These are phyloP conservation scores for Henningerozyma blattae DNA, from an alignment of 805 yeast species.

Conservation along the genomic window DNA sequence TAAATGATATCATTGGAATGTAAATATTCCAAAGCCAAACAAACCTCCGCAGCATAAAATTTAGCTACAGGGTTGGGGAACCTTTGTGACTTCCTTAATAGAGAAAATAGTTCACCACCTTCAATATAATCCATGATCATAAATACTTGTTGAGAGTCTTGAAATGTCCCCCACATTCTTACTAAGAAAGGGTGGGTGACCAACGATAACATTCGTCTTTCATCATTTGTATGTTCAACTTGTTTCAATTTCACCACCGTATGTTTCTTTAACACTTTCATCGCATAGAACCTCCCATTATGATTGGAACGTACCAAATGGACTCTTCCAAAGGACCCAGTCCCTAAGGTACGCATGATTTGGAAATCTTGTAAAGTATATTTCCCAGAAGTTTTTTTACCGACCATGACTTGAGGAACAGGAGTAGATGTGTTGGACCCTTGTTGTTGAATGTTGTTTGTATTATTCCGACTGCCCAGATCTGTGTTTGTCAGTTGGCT, in stretches of 20 bases:
- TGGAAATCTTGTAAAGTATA: slow-evolving; percentile 73
- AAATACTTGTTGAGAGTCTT: slow-evolving; percentile 68
- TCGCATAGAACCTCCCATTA: slow-evolving; percentile 81
- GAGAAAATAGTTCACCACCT: slow-evolving; percentile 84
- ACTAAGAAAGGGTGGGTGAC: slow-evolving; percentile 85
- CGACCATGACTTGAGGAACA: neutral
- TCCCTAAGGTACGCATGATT: slow-evolving; percentile 77
- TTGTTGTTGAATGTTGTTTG: neutral
- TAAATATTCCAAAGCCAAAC: slow-evolving; percentile 70
- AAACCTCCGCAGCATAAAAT: slow-evolving; percentile 87
- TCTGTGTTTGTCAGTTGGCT: neutral
- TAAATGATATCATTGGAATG: slow-evolving; percentile 76
- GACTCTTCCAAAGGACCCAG: slow-evolving; percentile 91
- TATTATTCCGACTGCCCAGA: neutral
- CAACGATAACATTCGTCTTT: slow-evolving; percentile 70
- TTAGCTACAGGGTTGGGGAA: slow-evolving; percentile 96
- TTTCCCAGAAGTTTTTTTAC: slow-evolving; percentile 38
- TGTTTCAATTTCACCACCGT: slow-evolving; percentile 87
- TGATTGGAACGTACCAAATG: slow-evolving; percentile 79
- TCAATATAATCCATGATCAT: slow-evolving; percentile 95
- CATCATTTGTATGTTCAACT: slow-evolving; percentile 91
- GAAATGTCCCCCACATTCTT: slow-evolving; percentile 94
- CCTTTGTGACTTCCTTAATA: slow-evolving; percentile 74
- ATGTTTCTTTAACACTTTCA: slow-evolving; percentile 78
- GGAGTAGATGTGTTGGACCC: neutral